Evolutionary conservation across 1,139 yeast genomes (phyloP).

Genomic region (Diutina siamensis): DNA sequence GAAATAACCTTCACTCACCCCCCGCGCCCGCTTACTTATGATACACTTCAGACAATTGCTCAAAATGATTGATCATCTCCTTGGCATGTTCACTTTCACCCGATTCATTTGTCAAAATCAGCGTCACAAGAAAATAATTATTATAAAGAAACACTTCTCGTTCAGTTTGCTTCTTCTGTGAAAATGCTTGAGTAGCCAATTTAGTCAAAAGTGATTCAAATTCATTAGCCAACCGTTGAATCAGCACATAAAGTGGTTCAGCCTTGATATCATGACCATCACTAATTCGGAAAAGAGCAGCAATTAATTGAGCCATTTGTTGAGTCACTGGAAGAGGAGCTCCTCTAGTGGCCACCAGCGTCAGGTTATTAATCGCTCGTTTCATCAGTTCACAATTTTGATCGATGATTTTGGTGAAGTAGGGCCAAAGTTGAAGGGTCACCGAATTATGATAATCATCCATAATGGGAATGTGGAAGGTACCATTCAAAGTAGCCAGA

Average conservation of each 20-base stretch:
- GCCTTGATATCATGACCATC: constrained; percentile 17
- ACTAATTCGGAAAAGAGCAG: constrained; percentile 58
- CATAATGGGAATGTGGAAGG: constrained; percentile 58
- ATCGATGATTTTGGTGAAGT: constrained; percentile 67
- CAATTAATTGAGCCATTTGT: constrained; percentile 65
- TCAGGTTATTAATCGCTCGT: constrained; percentile 20
- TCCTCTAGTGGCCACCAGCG: constrained; percentile 28
- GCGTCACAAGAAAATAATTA: constrained; percentile 52
- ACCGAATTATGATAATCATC: constrained; percentile 65
- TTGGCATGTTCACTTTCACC: constrained; percentile 17
- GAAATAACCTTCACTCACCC: too few species aligned
- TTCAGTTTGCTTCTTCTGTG: constrained; percentile 26
- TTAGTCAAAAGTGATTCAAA: constrained; percentile 72
- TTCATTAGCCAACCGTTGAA: constrained; percentile 61
- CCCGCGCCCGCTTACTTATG: too few species aligned
- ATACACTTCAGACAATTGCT: background rate
- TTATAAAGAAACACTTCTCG: constrained; percentile 66
- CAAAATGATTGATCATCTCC: background rate
- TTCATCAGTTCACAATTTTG: constrained; percentile 61
- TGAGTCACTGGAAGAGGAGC: constrained; percentile 55
- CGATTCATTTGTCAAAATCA: constrained; percentile 36
- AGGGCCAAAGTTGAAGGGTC: constrained; percentile 70
- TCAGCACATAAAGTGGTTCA: constrained; percentile 67
- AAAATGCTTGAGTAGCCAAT: constrained; percentile 33
- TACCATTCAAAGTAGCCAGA: constrained; percentile 49